Percentiles rank a stretch among this genome's conserved stretches.
Conservation (phyloP, 2,329 filamentous ascomycete species). For the Mollisia scopiformis region DNA sequence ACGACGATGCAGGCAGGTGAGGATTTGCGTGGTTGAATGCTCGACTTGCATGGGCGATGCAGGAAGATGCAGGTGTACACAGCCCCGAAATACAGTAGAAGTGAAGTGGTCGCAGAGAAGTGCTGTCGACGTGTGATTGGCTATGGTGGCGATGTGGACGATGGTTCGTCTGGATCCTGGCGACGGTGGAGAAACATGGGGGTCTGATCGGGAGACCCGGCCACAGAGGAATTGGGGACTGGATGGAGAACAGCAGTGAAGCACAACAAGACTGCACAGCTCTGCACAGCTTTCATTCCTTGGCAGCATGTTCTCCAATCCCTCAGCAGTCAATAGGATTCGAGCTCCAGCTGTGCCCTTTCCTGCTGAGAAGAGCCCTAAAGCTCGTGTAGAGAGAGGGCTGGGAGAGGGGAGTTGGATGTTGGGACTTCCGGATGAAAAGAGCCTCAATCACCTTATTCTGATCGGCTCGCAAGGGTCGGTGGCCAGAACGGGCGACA, state of each 20-base stretch:
- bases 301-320: not conserved
- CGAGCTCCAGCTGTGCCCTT: not conserved
- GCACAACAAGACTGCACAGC: not conserved
- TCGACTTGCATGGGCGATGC: not conserved
- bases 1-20: not conserved
- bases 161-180: not conserved
- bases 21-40: not conserved
- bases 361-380: not conserved
- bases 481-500: not conserved
- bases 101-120: not conserved
- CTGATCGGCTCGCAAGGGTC: not conserved
- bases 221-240: not conserved
- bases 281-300: too few species aligned
- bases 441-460: conserved; percentile 3
- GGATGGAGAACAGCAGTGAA: not conserved
- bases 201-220: not conserved
- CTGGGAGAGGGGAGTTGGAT: too few species aligned
- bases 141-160: not conserved
- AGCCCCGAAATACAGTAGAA: conserved; percentile 2
- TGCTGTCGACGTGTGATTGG: not conserved
- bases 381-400: too few species aligned
- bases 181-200: not conserved
- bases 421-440: not conserved
- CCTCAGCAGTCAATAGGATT: too few species aligned
- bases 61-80: not conserved